Evolutionary conservation across 148 eudicot genomes (phyloP).

Genomic region (Beta vulgaris): DNA sequence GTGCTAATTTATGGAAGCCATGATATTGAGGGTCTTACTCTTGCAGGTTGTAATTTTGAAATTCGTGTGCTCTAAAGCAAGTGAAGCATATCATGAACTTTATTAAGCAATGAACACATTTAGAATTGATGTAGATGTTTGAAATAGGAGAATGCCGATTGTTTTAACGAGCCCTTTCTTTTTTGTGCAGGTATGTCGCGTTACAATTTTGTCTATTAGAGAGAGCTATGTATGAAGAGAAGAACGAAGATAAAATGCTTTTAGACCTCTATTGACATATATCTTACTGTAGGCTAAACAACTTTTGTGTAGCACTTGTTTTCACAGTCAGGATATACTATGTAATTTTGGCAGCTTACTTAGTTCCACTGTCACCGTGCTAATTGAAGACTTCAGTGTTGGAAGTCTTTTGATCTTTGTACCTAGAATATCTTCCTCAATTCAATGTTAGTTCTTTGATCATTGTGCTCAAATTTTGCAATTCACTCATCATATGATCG

Average conservation of each 20-base stretch:
- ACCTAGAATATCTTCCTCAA: neutral
- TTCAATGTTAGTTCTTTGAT: neutral
- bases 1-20: neutral
- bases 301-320: neutral
- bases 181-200: slow-evolving; percentile 17
- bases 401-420: neutral
- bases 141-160: neutral
- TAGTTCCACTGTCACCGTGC: neutral
- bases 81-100: neutral
- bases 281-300: slow-evolving; percentile 3
- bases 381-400: neutral
- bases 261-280: neutral
- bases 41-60: neutral
- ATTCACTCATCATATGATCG: neutral
- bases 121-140: neutral
- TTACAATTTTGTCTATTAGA: neutral
- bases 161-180: neutral
- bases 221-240: slow-evolving; percentile 17
- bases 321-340: neutral
- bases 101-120: neutral
- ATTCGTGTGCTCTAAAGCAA: neutral
- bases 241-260: slow-evolving; percentile 5
- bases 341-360: neutral
- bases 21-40: neutral
- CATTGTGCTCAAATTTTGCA: neutral